A percentile compares a stretch with the other conserved stretches of the same genome.
These are phyloP conservation scores for Cladochytrium replicatum DNA, from an alignment of 192 early-diverging fungal species.

Conservation along the genomic window DNA sequence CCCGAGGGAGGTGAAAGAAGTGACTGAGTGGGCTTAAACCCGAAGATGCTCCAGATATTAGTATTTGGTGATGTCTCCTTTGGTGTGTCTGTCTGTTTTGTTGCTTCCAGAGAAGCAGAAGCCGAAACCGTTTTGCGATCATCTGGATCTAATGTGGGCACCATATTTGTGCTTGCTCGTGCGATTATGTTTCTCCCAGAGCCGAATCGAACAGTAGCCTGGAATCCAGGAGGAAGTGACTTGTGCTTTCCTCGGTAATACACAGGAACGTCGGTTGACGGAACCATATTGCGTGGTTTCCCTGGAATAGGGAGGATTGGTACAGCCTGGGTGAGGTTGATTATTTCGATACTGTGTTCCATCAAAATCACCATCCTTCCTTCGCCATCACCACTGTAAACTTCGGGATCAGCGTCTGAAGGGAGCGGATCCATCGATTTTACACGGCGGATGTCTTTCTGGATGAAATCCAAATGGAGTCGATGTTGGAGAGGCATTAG, in stretches of 20 bases:
- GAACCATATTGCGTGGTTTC: constrained; percentile 27
- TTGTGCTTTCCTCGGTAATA: constrained; percentile 24
- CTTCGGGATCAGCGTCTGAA: no score
- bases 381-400: no score
- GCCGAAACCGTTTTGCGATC: neutral
- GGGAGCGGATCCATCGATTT: no score
- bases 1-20: no score
- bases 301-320: constrained; percentile 18
- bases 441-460: no score
- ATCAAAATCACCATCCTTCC: constrained; percentile 35
- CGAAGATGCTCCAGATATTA: no score
- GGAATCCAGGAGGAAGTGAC: constrained; percentile 19
- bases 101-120: constrained; percentile 1
- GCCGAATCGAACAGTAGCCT: constrained; percentile 19
- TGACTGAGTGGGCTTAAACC: no score
- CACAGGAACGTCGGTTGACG: constrained; percentile 28
- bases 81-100: neutral
- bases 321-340: constrained; percentile 15
- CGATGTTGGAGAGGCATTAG: no score
- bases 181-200: constrained; percentile 25
- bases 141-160: neutral
- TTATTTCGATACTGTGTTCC: constrained; percentile 39
- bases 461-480: no score
- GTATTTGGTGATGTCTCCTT: neutral
- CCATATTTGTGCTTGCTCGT: neutral